Evolutionary conservation across 1,284 basidiomycete species (phyloP).

Genomic region (Apiotrichum gracile): DNA sequence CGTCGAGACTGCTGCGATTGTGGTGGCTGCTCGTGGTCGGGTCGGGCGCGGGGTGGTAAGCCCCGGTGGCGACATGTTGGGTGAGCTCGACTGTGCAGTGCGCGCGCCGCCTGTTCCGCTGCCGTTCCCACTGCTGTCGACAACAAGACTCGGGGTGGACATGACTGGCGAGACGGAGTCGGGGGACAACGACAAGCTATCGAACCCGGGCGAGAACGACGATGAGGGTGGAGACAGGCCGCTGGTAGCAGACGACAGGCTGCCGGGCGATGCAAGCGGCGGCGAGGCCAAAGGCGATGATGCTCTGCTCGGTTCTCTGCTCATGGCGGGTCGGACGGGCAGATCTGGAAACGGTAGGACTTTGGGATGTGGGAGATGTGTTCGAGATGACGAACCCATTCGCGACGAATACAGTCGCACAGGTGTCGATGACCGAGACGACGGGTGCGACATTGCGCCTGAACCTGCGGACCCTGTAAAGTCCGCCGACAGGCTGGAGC

Average conservation of each 20-base stretch:
- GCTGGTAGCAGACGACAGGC: neutral
- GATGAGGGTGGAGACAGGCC: neutral
- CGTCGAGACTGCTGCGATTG: neutral
- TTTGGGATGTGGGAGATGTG: constrained; percentile 14
- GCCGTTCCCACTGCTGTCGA: neutral
- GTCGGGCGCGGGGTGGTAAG: neutral
- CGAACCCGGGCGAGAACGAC: no score
- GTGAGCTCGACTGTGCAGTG: neutral
- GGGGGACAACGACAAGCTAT: no score
- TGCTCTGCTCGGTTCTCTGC: constrained; percentile 7
- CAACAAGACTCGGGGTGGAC: neutral
- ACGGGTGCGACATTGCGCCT: constrained; percentile 7
- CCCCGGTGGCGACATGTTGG: neutral
- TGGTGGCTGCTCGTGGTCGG: neutral
- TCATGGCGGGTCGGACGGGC: constrained; percentile 8
- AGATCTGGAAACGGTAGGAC: constrained; percentile 20
- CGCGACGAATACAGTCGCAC: constrained; percentile 13
- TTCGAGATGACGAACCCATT: constrained; percentile 9
- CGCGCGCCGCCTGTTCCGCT: no score
- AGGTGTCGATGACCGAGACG: constrained; percentile 15
- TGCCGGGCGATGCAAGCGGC: neutral
- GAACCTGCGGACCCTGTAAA: neutral
- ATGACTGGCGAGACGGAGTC: neutral
- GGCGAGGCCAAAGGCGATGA: neutral
- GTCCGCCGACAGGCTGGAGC: neutral